Conservation (phyloP, 2,329 filamentous ascomycete genomes). For the Tolypocladium endophyticum region DNA sequence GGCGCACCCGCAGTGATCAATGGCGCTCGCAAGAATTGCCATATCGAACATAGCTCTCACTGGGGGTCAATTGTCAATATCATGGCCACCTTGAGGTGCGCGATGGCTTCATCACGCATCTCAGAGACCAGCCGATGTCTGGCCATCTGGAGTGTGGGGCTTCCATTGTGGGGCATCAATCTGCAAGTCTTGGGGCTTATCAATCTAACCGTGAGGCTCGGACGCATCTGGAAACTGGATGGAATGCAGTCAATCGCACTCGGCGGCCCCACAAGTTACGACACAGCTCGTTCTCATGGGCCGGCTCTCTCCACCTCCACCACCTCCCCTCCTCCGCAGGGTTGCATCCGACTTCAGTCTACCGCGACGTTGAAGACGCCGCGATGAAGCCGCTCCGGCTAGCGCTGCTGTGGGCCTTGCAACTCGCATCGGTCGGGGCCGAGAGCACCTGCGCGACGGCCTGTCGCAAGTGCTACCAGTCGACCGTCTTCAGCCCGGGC, state of each 20-base stretch:
- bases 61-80: too few relatives aligned
- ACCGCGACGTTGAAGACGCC: neutral
- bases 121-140: too few relatives aligned
- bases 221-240: neutral
- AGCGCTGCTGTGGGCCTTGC: neutral
- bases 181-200: too few relatives aligned
- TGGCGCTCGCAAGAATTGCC: too few relatives aligned
- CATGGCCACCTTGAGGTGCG: too few relatives aligned
- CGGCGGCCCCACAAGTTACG: too few relatives aligned
- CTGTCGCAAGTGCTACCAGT: neutral
- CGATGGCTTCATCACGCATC: too few relatives aligned
- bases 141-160: too few relatives aligned
- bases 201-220: too few relatives aligned
- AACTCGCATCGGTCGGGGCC: neutral
- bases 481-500: neutral
- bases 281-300: neutral
- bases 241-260: neutral
- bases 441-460: neutral
- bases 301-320: neutral
- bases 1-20: too few relatives aligned
- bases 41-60: too few relatives aligned
- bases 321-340: neutral
- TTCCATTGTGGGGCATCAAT: too few relatives aligned
- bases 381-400: neutral
- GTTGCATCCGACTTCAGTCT: neutral